phyloP scores from a whole-genome alignment of 805 yeast species.

The Scheffersomyces stipitis region DNA sequence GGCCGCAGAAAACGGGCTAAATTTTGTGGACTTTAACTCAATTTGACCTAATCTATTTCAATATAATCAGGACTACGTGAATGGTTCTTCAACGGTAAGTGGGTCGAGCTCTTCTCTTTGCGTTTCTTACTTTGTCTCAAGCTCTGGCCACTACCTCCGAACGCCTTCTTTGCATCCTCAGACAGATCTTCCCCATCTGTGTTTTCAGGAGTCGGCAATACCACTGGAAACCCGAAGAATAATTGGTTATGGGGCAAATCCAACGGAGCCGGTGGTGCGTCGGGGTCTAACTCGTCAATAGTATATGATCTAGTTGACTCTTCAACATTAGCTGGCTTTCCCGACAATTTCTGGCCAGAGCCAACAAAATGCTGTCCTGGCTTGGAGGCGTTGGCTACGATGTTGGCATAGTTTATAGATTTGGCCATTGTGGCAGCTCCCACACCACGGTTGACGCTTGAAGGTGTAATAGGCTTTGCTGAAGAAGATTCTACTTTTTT shows the following conservation, averaged over 20 bases:
- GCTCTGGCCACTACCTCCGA: conserved; percentile 71
- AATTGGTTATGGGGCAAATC: conserved; percentile 79
- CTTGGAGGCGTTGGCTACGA: conserved; percentile 44
- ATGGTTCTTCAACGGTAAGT: conserved; percentile 59
- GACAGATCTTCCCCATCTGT: conserved; percentile 25
- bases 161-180: conserved; percentile 27
- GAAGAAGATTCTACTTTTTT: conserved; percentile 34
- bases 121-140: conserved; percentile 71
- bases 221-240: conserved; percentile 89
- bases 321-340: conserved; percentile 40
- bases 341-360: conserved; percentile 70
- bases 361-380: conserved; percentile 46
- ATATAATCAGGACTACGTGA: conserved; percentile 76
- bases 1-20: too few species aligned
- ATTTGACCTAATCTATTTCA: conserved; percentile 68
- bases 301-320: conserved; percentile 24
- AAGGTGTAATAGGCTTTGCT: conserved; percentile 33
- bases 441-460: conserved; percentile 36
- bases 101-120: conserved; percentile 51
- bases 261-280: conserved; percentile 71
- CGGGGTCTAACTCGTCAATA: conserved; percentile 47
- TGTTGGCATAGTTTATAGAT: conserved; percentile 61
- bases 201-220: conserved; percentile 37
- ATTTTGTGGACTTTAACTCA: too few species aligned
- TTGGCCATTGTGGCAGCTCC: conserved; percentile 76